Conservation (phyloP, 1,284 basidiomycete genomes). For the Pseudomicrostroma phylloplanum region DNA sequence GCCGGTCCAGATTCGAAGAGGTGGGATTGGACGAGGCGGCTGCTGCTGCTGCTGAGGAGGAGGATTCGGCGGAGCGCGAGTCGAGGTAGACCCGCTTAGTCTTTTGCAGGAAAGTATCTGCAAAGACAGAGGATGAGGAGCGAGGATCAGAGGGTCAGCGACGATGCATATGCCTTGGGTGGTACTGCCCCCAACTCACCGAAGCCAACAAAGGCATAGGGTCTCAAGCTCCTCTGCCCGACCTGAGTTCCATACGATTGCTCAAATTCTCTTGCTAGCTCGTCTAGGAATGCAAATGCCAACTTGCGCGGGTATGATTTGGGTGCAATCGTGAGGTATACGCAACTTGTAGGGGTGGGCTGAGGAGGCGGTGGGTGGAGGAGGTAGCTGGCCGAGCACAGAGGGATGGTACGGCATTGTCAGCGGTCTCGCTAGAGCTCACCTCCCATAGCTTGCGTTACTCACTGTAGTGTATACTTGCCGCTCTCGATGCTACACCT, state of each 20-base stretch:
- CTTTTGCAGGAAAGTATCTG: constrained; percentile 97
- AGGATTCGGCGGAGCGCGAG: constrained; percentile 74
- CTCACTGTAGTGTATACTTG: constrained; percentile 82
- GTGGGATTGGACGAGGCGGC: constrained; percentile 26
- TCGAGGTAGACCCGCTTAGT: constrained; percentile 91
- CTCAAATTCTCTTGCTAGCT: constrained; percentile 87
- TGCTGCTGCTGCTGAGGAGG: constrained; percentile 52
- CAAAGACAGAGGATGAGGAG: neutral
- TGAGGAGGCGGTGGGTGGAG: constrained; percentile 57
- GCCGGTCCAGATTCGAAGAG: constrained; percentile 66
- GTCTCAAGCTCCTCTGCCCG: constrained; percentile 38
- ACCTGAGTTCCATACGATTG: constrained; percentile 49
- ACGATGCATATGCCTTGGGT: neutral
- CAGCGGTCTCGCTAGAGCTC: neutral
- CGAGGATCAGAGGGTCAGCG: neutral
- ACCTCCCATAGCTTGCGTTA: no score
- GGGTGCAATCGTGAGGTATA: constrained; percentile 91
- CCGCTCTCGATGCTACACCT: constrained; percentile 95
- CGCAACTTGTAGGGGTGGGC: constrained; percentile 56
- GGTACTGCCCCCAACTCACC: constrained; percentile 11
- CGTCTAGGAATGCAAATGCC: constrained; percentile 94
- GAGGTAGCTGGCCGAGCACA: constrained; percentile 66
- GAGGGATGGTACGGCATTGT: neutral
- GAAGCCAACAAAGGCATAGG: constrained; percentile 48
- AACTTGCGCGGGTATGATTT: constrained; percentile 95